phyloP scores from a whole-genome alignment of 2,329 filamentous ascomycete species.

The Talaromyces funiculosus region DNA sequence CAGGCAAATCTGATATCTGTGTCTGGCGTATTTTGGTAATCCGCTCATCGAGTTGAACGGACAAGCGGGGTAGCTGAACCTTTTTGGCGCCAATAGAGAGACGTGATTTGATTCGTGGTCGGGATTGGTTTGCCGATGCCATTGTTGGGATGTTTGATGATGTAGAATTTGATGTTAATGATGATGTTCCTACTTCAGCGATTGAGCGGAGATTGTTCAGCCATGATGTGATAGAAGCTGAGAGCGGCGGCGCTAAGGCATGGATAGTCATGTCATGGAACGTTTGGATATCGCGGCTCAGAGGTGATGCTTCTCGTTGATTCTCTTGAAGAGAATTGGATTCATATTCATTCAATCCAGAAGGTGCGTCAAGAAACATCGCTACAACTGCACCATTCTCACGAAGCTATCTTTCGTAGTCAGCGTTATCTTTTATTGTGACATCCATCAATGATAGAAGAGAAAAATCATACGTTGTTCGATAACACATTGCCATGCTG shows the following conservation, averaged over 20 bases:
- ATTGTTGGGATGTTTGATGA: conserved; percentile 14
- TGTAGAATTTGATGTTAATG: background rate
- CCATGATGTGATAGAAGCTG: conserved; percentile 22
- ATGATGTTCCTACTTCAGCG: conserved; percentile 17
- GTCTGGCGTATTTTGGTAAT: conserved; percentile 23
- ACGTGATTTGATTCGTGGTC: conserved; percentile 12
- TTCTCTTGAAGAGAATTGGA: background rate
- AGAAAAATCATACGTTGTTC: background rate
- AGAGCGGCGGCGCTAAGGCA: conserved; percentile 21
- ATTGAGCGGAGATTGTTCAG: conserved; percentile 26
- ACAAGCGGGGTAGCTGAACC: conserved; percentile 17
- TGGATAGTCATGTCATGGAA: conserved; percentile 30
- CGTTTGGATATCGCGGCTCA: conserved; percentile 30
- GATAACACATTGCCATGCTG: background rate
- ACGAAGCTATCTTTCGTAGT: conserved; percentile 24
- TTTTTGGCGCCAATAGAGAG: conserved; percentile 7
- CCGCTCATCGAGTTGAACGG: conserved; percentile 26
- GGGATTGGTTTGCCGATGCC: conserved; percentile 12
- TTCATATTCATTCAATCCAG: conserved; percentile 14
- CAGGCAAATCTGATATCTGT: conserved; percentile 31
- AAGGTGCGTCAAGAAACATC: conserved; percentile 32
- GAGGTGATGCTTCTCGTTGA: conserved; percentile 18
- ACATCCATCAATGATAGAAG: background rate
- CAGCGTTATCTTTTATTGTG: conserved; percentile 14
- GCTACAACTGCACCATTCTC: conserved; percentile 32